Conservation (phyloP, 2,329 filamentous ascomycete species). For the Sporothrix inflata region DNA sequence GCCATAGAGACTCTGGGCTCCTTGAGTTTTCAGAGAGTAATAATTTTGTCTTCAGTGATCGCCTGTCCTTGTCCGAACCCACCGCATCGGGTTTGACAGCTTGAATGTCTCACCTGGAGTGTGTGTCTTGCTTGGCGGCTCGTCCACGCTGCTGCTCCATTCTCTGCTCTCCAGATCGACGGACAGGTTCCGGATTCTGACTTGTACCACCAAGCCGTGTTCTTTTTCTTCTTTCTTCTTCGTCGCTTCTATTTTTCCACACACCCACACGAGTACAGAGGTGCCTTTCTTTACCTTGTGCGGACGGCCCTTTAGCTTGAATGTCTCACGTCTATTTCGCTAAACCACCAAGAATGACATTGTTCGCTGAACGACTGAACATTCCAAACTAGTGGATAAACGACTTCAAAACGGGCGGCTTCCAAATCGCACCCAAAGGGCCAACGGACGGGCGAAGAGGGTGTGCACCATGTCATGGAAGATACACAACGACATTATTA, state of each 20-base stretch:
- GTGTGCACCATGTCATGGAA: not conserved
- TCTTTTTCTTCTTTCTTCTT: not conserved
- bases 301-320: not conserved
- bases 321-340: not conserved
- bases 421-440: not conserved
- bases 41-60: slow-evolving; percentile 7
- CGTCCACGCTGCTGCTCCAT: not conserved
- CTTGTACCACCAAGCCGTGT: not conserved
- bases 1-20: not conserved
- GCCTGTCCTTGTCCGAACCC: not conserved
- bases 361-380: not conserved
- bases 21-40: no score
- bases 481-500: not conserved
- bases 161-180: not conserved
- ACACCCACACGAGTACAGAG: not conserved
- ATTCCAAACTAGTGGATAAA: not conserved
- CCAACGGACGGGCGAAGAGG: not conserved
- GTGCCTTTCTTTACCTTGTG: not conserved
- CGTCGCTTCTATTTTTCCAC: not conserved
- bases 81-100: slow-evolving; percentile 21
- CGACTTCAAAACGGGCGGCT: not conserved
- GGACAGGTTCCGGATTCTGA: not conserved
- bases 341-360: not conserved
- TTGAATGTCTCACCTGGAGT: slow-evolving; percentile 3
- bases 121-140: not conserved